Conservation (phyloP, 768 basidiomycete genomes). For the Suillus occidentalis region DNA sequence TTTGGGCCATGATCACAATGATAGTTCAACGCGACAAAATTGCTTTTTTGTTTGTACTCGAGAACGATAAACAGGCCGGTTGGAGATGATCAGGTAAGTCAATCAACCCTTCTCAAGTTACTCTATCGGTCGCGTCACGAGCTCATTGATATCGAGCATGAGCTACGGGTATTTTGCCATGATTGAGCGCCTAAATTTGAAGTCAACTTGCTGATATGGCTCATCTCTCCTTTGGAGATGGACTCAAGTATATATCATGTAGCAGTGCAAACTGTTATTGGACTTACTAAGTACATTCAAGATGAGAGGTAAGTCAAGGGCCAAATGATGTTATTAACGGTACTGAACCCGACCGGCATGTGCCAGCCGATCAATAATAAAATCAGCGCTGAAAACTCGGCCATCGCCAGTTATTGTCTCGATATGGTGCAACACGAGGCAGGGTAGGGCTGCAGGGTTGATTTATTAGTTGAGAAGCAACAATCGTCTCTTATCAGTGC, state of each 20-base stretch:
- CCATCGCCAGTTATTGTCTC: constrained; percentile 22
- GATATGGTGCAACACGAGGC: constrained; percentile 36
- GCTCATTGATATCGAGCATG: background rate
- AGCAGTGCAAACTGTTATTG: background rate
- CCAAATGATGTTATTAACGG: background rate
- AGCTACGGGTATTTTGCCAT: background rate
- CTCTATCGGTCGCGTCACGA: background rate
- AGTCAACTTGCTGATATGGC: background rate
- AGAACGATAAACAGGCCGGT: background rate
- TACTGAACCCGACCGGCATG: background rate
- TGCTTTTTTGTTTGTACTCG: background rate
- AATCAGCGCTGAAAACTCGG: constrained; percentile 18
- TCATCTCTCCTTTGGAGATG: background rate
- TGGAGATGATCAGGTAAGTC: background rate
- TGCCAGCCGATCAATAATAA: background rate
- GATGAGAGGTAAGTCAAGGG: background rate
- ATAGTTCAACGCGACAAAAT: background rate
- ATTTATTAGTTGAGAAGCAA: constrained; percentile 15
- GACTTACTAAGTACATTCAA: background rate
- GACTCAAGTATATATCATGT: background rate
- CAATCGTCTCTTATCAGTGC: constrained; percentile 18
- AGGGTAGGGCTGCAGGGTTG: constrained; percentile 17
- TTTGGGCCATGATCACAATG: background rate
- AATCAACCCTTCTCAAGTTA: background rate
- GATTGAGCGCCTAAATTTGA: background rate